Evolutionary conservation across 192 early-diverging fungal species (phyloP), one percentile per base, ranked within the genome.

Genomic region (Gryganskiella cystojenkinii): DNA sequence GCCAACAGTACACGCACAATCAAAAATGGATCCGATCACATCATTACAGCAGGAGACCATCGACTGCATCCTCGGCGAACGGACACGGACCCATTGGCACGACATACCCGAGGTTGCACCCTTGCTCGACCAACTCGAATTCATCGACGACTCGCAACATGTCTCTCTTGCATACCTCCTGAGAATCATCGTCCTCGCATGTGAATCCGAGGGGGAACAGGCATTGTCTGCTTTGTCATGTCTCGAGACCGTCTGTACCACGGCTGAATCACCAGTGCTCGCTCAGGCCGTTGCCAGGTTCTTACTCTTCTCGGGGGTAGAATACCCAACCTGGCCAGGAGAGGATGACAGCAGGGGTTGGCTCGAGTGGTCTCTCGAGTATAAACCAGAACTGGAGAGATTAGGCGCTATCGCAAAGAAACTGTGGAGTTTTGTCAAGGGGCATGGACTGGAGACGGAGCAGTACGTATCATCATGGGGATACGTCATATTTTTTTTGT

Each of bases 1-100:
- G 37, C 37, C 5, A 40, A 5, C 13, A 40, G 7, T 35, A 0
- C 31, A 25, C 37, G 28, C 20, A 24, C 35, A 56, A 31, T 33
- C 52, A 27, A 25, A 31, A 40, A 71, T 71, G 70, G 70, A 71
- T 15, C 25, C 45, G n/a, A 58, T 71, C 56, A 49, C 56, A 22
- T 51, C 66, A 14, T 54, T 59, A 20, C 59, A 78, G 27, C 40
- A 51, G 25, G 43, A 59, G 13, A 56, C 64, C 25, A 51, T 69
- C 54, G 62, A 58, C 10, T 47, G 33, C 14, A 52, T 64, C 22
- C 55, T 78, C 22, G 55, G 54, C 19, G 67, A 69, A 28, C 63
- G 31, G 61, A 69, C 66, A 9, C 17, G 30, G 24, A 15, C 59
- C 7, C 66, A 78, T 20, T 78, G 74, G 74, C 66, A 78, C 30